Evolutionary conservation across 371 early-diverging fungal genomes (phyloP).

Genomic region (Coemansia sp.): DNA sequence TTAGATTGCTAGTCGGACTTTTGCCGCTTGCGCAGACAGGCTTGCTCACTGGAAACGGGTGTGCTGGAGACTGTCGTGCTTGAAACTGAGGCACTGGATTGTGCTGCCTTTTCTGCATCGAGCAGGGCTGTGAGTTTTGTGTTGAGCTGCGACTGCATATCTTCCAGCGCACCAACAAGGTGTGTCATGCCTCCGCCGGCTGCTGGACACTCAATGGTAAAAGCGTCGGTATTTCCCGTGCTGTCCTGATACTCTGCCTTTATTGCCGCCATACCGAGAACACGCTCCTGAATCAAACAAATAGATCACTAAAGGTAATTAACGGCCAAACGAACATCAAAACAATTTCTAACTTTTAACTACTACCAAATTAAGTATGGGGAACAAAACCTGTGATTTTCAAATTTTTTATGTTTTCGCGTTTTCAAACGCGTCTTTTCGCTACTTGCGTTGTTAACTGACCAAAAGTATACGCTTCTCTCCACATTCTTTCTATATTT

Average conservation of each 20-base stretch:
- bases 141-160: slow-evolving; percentile 21
- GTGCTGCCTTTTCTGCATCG: slow-evolving; percentile 17
- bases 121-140: slow-evolving; percentile 22
- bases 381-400: no score
- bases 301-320: background rate
- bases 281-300: no score
- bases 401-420: no score
- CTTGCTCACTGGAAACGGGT: background rate
- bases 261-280: slow-evolving; percentile 3
- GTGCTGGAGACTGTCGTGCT: background rate
- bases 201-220: slow-evolving; percentile 1
- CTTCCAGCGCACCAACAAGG: slow-evolving; percentile 18
- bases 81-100: background rate
- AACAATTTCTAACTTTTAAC: background rate
- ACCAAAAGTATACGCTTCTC: background rate
- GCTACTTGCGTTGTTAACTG: no score
- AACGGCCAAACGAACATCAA: background rate
- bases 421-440: no score
- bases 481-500: slow-evolving; percentile 14
- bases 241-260: slow-evolving; percentile 12
- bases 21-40: background rate
- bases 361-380: background rate
- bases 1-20: background rate
- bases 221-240: background rate
- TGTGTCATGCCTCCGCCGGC: background rate